Percentiles rank a stretch among this genome's conserved stretches.
Evolutionary conservation across 2,329 filamentous ascomycete species (phyloP).

Genomic region (Neoarthrinium moseri): DNA sequence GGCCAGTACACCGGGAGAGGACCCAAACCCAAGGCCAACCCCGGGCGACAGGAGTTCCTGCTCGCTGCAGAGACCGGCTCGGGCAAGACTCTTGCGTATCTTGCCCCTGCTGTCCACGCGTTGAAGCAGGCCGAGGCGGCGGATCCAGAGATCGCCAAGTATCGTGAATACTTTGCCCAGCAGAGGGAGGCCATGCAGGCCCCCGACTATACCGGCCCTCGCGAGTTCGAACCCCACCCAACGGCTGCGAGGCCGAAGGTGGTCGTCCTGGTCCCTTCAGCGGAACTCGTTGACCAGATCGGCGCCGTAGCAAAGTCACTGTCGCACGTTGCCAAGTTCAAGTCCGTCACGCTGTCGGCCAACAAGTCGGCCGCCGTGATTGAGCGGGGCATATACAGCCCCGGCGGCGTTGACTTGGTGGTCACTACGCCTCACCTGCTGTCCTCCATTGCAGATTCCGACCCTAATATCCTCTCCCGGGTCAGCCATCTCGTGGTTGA

Average conservation of each 20-base stretch:
- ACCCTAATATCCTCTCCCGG: constrained; percentile 89
- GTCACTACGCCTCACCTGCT: constrained; percentile 88
- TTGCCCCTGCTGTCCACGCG: constrained; percentile 80
- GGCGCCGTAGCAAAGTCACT: constrained; percentile 77
- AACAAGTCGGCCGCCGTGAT: constrained; percentile 76
- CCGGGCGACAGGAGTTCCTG: constrained; percentile 60
- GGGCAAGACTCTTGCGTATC: constrained; percentile 92
- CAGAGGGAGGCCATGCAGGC: constrained; percentile 57
- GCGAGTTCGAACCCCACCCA: constrained; percentile 67
- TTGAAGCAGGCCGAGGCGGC: constrained; percentile 72
- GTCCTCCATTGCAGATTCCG: constrained; percentile 80
- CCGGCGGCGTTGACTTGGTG: constrained; percentile 78
- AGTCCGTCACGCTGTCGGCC: constrained; percentile 78
- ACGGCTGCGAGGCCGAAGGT: constrained; percentile 78
- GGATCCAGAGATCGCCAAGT: constrained; percentile 58
- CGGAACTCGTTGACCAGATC: constrained; percentile 89
- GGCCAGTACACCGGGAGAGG: constrained; percentile 47
- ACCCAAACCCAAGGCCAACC: constrained; percentile 26
- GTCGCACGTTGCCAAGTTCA: constrained; percentile 84
- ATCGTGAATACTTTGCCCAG: constrained; percentile 53
- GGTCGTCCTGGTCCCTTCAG: constrained; percentile 85
- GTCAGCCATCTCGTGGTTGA: constrained; percentile 88
- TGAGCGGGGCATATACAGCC: constrained; percentile 78
- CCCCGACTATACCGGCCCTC: constrained; percentile 56
- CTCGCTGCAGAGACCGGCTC: constrained; percentile 96